Evolutionary conservation across 176 grass and related monocot species (phyloP), one percentile per base, ranked within the genome.

Genomic region (Musa schizocarpa): DNA sequence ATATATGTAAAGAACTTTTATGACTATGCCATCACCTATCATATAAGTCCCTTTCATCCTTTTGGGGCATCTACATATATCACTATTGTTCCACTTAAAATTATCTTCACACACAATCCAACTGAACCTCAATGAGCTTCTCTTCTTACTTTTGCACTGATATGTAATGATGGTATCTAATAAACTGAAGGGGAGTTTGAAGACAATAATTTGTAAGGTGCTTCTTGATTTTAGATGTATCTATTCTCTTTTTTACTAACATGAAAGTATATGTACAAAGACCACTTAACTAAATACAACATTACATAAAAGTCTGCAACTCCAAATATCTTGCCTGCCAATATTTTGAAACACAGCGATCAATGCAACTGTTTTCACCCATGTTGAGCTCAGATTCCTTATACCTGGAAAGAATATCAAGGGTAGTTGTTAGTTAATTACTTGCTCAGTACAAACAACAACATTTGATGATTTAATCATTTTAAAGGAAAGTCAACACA

Each of bases 281-380:
- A 50, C 8, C 4, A 49, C 13, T 49, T 69, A 11, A 20, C 9
- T 20, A n/a, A 50, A 5, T 2, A 52, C 43, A 70, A 11, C 6
- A 13, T 14, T 13, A 8, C 11, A 48, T 10, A 70, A 13, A 43
- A 4, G 43, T 51, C 17, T 25, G 56, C 65, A 52, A 11, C 12
- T 72, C 61, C 43, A 56, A 13, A 48, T 53, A 84, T 85, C 78
- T 84, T 82, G 73, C 90, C 86, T 98, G 90, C 86, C 88, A 93
- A 79, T 98, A 98, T 81, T 98, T 98, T 19, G 94, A 80, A 27
- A 91, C 87, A 77, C 94, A 98, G 53, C 94, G 84, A 80, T 98
- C 94, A 20, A 98, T 93, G 80, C 94, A 98, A 89, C 94, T 98
- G 69, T 93, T 98, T 87, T 98, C 94, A 55, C 90, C 94, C 86